Conservation (phyloP, 192 early-diverging fungal genomes). For the Gaertneriomyces semiglobifer region DNA sequence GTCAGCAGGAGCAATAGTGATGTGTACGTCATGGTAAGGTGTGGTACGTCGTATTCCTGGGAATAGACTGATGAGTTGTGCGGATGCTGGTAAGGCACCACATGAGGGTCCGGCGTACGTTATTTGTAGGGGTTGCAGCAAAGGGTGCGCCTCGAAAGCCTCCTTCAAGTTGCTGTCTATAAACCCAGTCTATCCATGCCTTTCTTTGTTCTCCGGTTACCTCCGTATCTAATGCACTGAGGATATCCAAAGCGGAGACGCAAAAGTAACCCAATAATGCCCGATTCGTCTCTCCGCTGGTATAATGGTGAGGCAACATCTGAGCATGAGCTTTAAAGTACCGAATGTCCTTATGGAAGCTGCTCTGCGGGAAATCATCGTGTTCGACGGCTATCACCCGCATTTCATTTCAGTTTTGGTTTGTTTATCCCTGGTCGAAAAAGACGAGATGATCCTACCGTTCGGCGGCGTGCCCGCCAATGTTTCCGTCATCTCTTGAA, state of each 20-base stretch:
- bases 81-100: not conserved
- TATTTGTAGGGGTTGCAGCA: slow-evolving; percentile 53
- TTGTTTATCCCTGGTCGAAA: too few species aligned
- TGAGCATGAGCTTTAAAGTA: slow-evolving; percentile 71
- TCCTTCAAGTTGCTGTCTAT: slow-evolving; percentile 74
- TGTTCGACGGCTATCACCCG: too few species aligned
- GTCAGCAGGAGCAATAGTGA: slow-evolving; percentile 74
- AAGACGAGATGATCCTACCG: too few species aligned
- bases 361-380: too few species aligned
- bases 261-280: slow-evolving; percentile 87
- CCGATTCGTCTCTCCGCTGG: slow-evolving; percentile 70
- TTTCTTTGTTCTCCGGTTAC: slow-evolving; percentile 53
- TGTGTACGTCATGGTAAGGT: slow-evolving; percentile 79
- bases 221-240: slow-evolving; percentile 60
- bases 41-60: slow-evolving; percentile 26
- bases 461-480: too few species aligned
- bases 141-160: slow-evolving; percentile 74
- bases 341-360: not conserved
- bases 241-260: slow-evolving; percentile 75
- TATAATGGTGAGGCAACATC: slow-evolving; percentile 70
- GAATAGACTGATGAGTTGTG: slow-evolving; percentile 3
- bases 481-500: too few species aligned
- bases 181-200: slow-evolving; percentile 93
- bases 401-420: too few species aligned
- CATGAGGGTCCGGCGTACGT: slow-evolving; percentile 7